Evolutionary conservation across 208 protist species (phyloP), one percentile per base, ranked within the genome.

Genomic region (Crithidia acanthocephali): DNA sequence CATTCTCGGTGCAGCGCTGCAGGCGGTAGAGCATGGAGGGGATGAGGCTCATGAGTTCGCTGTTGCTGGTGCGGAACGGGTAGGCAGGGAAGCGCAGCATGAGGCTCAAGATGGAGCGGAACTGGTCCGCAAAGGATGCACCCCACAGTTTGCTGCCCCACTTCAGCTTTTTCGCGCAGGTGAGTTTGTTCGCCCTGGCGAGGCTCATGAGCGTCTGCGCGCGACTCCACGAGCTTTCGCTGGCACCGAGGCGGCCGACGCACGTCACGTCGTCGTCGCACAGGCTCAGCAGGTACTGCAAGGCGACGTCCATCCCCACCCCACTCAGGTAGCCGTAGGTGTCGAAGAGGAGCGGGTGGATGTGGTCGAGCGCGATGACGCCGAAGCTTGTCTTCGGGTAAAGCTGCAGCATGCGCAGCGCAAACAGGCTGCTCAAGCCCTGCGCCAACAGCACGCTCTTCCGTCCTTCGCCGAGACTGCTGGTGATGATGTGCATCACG

Each of bases 11-110:
- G 66, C 86, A 91, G 23, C 86, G 83, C 68, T 91, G 86, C 30
- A 91, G 67, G 53, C 86, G 83, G 64, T 91, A 91, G 16, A 91
- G 78, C 59, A 91, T 59, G 20, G 86, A 83, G 10, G 86, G 86
- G 47, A 91, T 75, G 32, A 91, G 61, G 44, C 59, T 69, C 48
- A 74, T 18, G 42, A 85, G 57, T 13, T 33, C 48, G 3, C 23
- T 30, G 1, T 84, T 67, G 33, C 55, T 79, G 30, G 47, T 25
- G 10, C 74, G 23, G 10, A 87, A 68, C 30, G 74, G 74, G 45
- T 83, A 73, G 37, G 62, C 63, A 23, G 80, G 74, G 47, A 68
- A 76, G 37, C 75, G 76, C 30, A 90, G 59, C 66, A 87, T 74
- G 48, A 59, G 68, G 7, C 76, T 74, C 55, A 86, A 52, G 22